Percentiles rank a stretch among this genome's conserved stretches.
These are phyloP conservation scores for Pichiaceae sp. DNA, from an alignment of 1,139 yeast genomes.

Conservation along the genomic window DNA sequence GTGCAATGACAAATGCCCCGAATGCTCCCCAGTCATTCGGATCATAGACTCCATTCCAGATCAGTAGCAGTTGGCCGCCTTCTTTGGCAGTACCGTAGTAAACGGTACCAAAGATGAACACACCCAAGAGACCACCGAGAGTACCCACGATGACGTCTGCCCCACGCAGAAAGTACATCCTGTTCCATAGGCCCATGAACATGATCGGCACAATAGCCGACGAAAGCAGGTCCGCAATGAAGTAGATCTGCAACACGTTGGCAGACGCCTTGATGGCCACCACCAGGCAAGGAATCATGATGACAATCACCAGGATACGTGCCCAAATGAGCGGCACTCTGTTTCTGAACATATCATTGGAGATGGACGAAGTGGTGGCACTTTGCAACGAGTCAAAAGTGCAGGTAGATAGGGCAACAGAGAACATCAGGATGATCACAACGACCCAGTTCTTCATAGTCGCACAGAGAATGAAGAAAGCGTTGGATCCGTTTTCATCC, in stretches of 20 bases:
- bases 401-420: slow-evolving; percentile 70
- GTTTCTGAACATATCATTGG: slow-evolving; percentile 85
- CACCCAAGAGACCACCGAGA: slow-evolving; percentile 69
- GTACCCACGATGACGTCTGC: slow-evolving; percentile 81
- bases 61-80: slow-evolving; percentile 69
- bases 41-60: slow-evolving; percentile 73
- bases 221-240: slow-evolving; percentile 85
- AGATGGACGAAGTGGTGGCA: slow-evolving; percentile 80
- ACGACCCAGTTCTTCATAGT: slow-evolving; percentile 83
- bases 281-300: slow-evolving; percentile 79
- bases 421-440: slow-evolving; percentile 74
- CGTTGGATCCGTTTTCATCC: slow-evolving; percentile 52
- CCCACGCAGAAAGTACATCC: slow-evolving; percentile 65
- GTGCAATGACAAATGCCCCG: slow-evolving; percentile 91
- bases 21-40: slow-evolving; percentile 86
- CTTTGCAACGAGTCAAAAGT: slow-evolving; percentile 86
- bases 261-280: slow-evolving; percentile 77
- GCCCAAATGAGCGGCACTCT: slow-evolving; percentile 57
- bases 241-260: slow-evolving; percentile 74
- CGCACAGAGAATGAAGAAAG: slow-evolving; percentile 61
- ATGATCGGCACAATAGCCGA: slow-evolving; percentile 83
- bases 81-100: slow-evolving; percentile 64
- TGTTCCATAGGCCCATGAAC: slow-evolving; percentile 66
- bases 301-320: slow-evolving; percentile 62
- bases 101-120: slow-evolving; percentile 75